A percentile compares a stretch with the other conserved stretches of the same genome.
These are phyloP conservation scores for Hypericum androsaemum DNA, from an alignment of 345 rosid species.

Conservation along the genomic window DNA sequence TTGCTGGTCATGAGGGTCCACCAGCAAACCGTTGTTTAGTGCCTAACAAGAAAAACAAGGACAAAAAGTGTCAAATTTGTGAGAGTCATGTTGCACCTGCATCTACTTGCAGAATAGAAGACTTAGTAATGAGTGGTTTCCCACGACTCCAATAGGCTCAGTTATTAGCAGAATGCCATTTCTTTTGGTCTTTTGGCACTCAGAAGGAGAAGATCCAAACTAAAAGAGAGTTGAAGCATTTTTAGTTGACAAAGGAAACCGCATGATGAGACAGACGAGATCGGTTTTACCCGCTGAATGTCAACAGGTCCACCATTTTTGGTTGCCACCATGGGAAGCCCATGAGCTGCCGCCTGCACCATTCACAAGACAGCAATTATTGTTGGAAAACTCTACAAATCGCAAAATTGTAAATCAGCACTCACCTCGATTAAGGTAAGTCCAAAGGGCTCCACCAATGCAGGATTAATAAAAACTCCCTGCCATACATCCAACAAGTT, in stretches of 20 bases:
- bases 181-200: too few relatives aligned
- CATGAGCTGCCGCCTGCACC: slow-evolving; percentile 91
- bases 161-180: too few relatives aligned
- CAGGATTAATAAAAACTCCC: slow-evolving; percentile 98
- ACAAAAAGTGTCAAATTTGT: slow-evolving; percentile 2
- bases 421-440: slow-evolving; percentile 92
- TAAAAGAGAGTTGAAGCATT: neutral
- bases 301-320: slow-evolving; percentile 98
- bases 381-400: neutral
- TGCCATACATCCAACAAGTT: slow-evolving; percentile 22
- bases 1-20: slow-evolving; percentile 89
- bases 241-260: neutral
- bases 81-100: neutral
- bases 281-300: slow-evolving; percentile 50
- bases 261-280: slow-evolving; percentile 2
- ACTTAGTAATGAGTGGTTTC: too few relatives aligned
- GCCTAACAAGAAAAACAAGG: slow-evolving; percentile 37
- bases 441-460: slow-evolving; percentile 93
- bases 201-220: too few relatives aligned
- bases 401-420: neutral
- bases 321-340: slow-evolving; percentile 98
- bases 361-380: slow-evolving; percentile 5
- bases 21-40: slow-evolving; percentile 80
- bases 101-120: neutral
- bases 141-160: too few relatives aligned